These are phyloP conservation scores for Hamigera avellanea DNA, from an alignment of 495 filamentous ascomycete species.

Conservation along the genomic window DNA sequence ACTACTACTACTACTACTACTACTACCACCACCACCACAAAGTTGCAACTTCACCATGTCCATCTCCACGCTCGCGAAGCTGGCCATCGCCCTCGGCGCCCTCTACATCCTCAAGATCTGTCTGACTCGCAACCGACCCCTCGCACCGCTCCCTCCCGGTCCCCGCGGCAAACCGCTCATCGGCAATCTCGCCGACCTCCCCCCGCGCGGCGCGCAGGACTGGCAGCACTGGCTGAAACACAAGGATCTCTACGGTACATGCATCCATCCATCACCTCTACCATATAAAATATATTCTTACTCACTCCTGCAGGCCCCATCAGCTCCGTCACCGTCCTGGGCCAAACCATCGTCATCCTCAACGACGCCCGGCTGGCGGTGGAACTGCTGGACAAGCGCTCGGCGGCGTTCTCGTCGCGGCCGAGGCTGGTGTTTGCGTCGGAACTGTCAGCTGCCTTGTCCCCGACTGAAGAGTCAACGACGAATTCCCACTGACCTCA, in stretches of 20 bases:
- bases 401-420: slow-evolving; percentile 30
- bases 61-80: too few relatives aligned
- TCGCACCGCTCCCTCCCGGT: slow-evolving; percentile 31
- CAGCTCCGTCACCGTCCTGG: slow-evolving; percentile 39
- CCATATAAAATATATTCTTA: slow-evolving; percentile 1
- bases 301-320: slow-evolving; percentile 26
- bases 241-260: slow-evolving; percentile 34
- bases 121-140: background rate
- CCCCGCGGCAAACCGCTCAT: slow-evolving; percentile 30
- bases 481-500: background rate
- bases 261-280: background rate
- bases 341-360: slow-evolving; percentile 35
- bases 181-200: slow-evolving; percentile 36
- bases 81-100: background rate
- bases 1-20: too few relatives aligned
- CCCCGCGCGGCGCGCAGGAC: slow-evolving; percentile 24
- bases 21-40: too few relatives aligned
- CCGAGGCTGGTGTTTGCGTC: slow-evolving; percentile 21
- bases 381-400: slow-evolving; percentile 37
- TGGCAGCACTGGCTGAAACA: slow-evolving; percentile 38
- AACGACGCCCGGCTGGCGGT: slow-evolving; percentile 29
- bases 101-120: background rate
- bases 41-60: too few relatives aligned
- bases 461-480: background rate
- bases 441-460: slow-evolving; percentile 23